Base-by-base conservation (phyloP, 2,329 filamentous ascomycete species). In the Xylariaceae sp. region DNA sequence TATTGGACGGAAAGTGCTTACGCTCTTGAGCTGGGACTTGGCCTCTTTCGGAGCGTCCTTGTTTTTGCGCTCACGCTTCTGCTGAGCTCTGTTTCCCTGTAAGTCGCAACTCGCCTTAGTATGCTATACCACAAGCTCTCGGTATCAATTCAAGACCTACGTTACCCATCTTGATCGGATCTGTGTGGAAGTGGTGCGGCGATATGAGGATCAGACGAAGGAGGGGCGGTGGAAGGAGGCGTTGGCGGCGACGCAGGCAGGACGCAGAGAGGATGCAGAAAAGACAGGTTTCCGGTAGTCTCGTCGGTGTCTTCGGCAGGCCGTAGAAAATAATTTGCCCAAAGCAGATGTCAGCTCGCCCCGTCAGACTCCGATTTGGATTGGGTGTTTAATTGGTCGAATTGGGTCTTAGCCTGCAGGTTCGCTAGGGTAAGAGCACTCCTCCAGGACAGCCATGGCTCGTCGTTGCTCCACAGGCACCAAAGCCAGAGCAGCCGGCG, bases 51-150 rank as follows among this genome's bases (percentile, higher is more conserved):
- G 7, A 58, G 68, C 69, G 57, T 87, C 80, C 72, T 88, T 87
- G 59, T 76, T 75, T 69, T 84, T 84, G 72, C 86, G 85, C 71
- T 88, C 87, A 60, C 87, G 86, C 82, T 88, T 88, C 73, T 86
- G 82, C 69, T 79, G 76, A 69, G 84, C 83, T 71, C 83, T 86
- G 70, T 81, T 81, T 74, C 84, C 84, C 80, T 83, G 42, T 6
- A 50, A 40, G 33, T 42, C 12, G 38, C 48, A 34, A 34, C n/a
- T 52, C 40, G 56, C 51, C 55, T 58, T 50, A 51, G 45, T 40
- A 48, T 31, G 40, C n/a, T 9, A 12, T 28, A 17, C 19, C 17
- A 42, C 10, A 41, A 16, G 17, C 5, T 22, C 36, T 13, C 39
- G 31, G 9, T 22, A 16, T 28, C 22, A 28, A 4, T 28, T 4